These are phyloP conservation scores for Neurospora sp. DNA, from an alignment of 495 filamentous ascomycete genomes.

Conservation along the genomic window DNA sequence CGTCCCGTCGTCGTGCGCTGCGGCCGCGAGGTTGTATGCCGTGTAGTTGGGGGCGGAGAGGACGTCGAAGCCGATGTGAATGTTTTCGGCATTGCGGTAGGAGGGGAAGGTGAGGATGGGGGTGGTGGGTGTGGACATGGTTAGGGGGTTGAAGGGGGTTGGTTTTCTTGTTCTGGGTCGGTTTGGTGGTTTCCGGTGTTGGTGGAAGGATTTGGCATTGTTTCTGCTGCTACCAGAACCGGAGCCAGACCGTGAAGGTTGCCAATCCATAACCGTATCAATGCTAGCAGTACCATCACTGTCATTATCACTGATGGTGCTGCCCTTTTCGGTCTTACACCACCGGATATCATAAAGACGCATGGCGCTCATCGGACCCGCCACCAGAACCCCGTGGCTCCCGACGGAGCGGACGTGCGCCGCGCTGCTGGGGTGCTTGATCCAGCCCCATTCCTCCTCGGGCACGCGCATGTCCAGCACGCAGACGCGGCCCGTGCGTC, in stretches of 20 bases:
- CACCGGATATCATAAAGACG: constrained; percentile 29
- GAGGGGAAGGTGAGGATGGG: constrained; percentile 27
- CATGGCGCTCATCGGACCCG: constrained; percentile 26
- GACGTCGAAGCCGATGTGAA: constrained; percentile 28
- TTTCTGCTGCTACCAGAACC: constrained; percentile 2
- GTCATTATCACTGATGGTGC: neutral
- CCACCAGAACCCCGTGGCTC: constrained; percentile 25
- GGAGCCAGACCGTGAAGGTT: neutral
- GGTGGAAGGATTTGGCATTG: too few species aligned
- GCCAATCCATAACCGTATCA: neutral
- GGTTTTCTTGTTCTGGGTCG: neutral
- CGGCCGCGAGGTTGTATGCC: constrained; percentile 23
- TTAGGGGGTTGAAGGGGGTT: neutral
- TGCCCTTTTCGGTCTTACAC: neutral
- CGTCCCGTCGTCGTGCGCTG: constrained; percentile 30
- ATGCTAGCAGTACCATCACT: neutral
- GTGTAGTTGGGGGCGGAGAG: constrained; percentile 9
- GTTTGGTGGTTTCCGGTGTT: neutral
- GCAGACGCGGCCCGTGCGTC: constrained; percentile 23
- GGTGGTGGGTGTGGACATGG: neutral
- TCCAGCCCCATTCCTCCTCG: constrained; percentile 13
- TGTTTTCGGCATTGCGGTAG: constrained; percentile 25
- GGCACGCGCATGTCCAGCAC: constrained; percentile 21
- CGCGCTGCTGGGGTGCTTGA: constrained; percentile 16
- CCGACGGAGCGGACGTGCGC: constrained; percentile 23